Evolutionary conservation across 768 basidiomycete genomes (phyloP).

Genomic region (Chalciporus pseudorubinellus): DNA sequence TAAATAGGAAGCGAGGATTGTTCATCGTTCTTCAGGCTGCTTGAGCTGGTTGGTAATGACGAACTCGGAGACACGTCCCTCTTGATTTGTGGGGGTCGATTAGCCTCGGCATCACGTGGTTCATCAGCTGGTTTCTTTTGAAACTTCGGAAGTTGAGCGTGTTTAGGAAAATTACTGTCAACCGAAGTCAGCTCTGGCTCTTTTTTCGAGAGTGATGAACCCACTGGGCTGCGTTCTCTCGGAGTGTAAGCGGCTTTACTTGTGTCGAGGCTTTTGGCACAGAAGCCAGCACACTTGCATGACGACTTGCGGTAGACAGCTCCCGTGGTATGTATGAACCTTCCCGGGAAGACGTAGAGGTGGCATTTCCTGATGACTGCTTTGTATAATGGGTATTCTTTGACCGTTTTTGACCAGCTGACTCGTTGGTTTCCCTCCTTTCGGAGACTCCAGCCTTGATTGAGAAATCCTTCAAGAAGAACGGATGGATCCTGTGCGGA

Average conservation of each 20-base stretch:
- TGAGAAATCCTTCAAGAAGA: constrained; percentile 14
- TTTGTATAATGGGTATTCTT: neutral
- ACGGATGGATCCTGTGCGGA: constrained; percentile 18
- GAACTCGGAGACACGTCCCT: constrained; percentile 3
- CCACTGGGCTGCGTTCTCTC: constrained; percentile 6
- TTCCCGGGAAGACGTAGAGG: neutral
- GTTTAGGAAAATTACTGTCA: neutral
- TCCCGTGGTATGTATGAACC: neutral
- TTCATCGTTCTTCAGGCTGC: neutral
- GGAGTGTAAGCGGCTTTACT: neutral
- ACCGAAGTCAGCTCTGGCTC: neutral
- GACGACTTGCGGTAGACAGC: neutral
- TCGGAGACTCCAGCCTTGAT: constrained; percentile 4
- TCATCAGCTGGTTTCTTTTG: neutral
- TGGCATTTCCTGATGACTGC: too few species aligned
- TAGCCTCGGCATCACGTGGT: neutral
- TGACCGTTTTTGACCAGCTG: neutral
- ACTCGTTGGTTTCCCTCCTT: neutral
- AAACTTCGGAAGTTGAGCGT: neutral
- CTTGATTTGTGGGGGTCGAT: neutral
- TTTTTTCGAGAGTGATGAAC: neutral
- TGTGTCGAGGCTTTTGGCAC: neutral
- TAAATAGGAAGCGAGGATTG: constrained; percentile 31
- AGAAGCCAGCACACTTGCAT: neutral
- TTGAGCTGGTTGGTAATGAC: constrained; percentile 1